phyloP scores from a whole-genome alignment of 2,329 filamentous ascomycete species.

The Colletotrichum abscissum region DNA sequence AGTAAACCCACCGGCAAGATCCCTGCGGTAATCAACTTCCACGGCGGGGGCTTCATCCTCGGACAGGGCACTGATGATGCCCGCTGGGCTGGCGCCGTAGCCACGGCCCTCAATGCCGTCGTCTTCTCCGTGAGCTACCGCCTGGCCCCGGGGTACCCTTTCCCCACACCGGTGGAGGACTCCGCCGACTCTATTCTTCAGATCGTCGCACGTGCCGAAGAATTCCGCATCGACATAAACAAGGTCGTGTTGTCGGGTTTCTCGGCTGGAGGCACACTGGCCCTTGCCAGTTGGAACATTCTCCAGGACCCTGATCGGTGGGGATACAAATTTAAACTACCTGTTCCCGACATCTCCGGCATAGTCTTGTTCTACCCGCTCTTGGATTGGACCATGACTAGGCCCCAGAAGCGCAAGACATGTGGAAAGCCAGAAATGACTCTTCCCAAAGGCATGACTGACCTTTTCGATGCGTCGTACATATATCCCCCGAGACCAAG shows the following conservation, averaged over 20 bases:
- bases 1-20: conserved; percentile 23
- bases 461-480: conserved; percentile 73
- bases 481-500: conserved; percentile 62
- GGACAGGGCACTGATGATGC: conserved; percentile 73
- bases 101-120: conserved; percentile 64
- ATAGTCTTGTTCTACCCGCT: conserved; percentile 72
- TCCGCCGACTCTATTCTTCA: conserved; percentile 73
- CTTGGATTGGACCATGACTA: conserved; percentile 69
- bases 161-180: conserved; percentile 74
- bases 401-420: conserved; percentile 65
- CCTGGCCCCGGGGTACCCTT: conserved; percentile 73
- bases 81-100: conserved; percentile 66
- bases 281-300: conserved; percentile 59
- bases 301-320: conserved; percentile 55
- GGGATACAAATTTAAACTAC: conserved; percentile 50
- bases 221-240: conserved; percentile 67
- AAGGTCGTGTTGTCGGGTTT: conserved; percentile 72
- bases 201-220: conserved; percentile 64
- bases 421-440: conserved; percentile 68
- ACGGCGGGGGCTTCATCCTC: conserved; percentile 75
- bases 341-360: conserved; percentile 60
- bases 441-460: conserved; percentile 66
- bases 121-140: conserved; percentile 76
- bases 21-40: conserved; percentile 66
- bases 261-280: conserved; percentile 70